Percentiles rank a stretch among this genome's conserved stretches.
Evolutionary conservation across 2,329 filamentous ascomycete genomes (phyloP).

Genomic region (Aspergillus sp.): DNA sequence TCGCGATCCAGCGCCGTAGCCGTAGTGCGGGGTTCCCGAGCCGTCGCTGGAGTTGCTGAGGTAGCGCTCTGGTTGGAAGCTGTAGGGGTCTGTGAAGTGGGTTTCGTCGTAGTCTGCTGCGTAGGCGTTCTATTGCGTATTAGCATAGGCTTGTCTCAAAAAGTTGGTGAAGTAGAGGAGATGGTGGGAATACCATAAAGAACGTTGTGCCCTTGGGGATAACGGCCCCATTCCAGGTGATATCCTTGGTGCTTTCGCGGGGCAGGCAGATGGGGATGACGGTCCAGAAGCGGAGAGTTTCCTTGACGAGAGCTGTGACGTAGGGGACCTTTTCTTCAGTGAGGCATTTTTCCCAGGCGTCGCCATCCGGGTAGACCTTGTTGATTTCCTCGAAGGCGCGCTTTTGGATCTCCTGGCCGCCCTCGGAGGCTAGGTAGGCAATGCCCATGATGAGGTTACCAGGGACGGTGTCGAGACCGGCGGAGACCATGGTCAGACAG

Average conservation of each 20-base stretch:
- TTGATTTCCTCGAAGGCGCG: constrained; percentile 70
- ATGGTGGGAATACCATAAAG: constrained; percentile 60
- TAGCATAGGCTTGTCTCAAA: not conserved
- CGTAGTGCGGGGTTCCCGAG: constrained; percentile 60
- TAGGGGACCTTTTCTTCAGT: constrained; percentile 75
- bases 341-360: constrained; percentile 74
- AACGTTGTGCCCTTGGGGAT: constrained; percentile 77
- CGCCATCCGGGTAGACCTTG: constrained; percentile 68
- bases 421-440: constrained; percentile 67
- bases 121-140: constrained; percentile 61
- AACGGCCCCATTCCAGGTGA: constrained; percentile 63
- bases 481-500: constrained; percentile 78
- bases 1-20: constrained; percentile 61
- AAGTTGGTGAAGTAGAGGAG: too few relatives aligned
- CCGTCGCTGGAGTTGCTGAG: constrained; percentile 51
- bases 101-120: constrained; percentile 69
- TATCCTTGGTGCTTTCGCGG: constrained; percentile 69
- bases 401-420: constrained; percentile 69
- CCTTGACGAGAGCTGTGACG: constrained; percentile 74
- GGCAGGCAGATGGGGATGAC: constrained; percentile 79
- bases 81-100: constrained; percentile 64
- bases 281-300: constrained; percentile 74
- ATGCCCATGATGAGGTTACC: constrained; percentile 78
- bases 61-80: constrained; percentile 71
- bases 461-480: constrained; percentile 77